phyloP scores from a whole-genome alignment of 495 filamentous ascomycete species.

The Cladorrhinum samala region DNA sequence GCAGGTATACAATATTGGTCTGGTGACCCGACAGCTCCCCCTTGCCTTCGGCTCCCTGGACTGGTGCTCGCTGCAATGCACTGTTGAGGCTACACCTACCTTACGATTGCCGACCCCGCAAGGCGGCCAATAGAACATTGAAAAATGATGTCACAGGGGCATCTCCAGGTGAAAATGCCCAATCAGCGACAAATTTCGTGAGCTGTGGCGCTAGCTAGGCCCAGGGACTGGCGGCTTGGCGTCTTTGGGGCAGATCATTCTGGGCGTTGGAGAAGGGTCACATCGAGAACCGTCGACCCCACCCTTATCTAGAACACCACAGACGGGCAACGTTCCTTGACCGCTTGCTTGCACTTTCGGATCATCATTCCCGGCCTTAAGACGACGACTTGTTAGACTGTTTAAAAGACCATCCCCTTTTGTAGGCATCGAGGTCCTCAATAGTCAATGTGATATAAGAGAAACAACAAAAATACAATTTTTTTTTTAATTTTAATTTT shows the following conservation, averaged over 20 bases:
- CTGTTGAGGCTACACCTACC: background rate
- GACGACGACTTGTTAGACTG: no score
- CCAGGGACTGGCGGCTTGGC: constrained; percentile 10
- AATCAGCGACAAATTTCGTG: constrained; percentile 1
- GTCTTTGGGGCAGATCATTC: background rate
- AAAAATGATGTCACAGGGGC: constrained; percentile 26
- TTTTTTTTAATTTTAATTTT: no score
- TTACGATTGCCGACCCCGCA: background rate
- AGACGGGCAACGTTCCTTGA: no score
- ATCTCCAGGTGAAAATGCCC: background rate
- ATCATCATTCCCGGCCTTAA: no score
- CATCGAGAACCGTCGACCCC: background rate
- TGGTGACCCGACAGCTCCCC: background rate
- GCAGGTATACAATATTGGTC: constrained; percentile 1
- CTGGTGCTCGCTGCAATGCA: no score
- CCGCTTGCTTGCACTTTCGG: no score
- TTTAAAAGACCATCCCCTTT: no score
- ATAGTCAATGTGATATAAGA: no score
- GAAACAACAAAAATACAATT: no score
- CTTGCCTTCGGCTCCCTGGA: background rate
- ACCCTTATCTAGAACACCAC: background rate
- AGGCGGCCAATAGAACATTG: constrained; percentile 17
- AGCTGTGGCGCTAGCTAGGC: background rate
- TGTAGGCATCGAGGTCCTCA: no score
- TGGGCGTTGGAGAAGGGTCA: background rate